Conservation (phyloP, 2,329 filamentous ascomycete species). For the Geosmithia flava region DNA sequence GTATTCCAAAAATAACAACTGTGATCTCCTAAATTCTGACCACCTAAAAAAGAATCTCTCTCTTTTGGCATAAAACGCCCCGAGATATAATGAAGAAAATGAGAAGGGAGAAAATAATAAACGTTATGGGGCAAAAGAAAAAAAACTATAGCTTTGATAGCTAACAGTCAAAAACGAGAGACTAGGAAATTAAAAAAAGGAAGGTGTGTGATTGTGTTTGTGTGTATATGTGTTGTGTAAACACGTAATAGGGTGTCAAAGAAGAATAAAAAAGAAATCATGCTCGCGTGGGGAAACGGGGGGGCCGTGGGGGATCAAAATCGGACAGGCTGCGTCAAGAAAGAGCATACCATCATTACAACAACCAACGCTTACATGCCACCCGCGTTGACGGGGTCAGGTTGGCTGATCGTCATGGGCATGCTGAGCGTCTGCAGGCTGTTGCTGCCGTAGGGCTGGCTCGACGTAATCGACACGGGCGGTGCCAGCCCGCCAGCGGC, state of each 20-base stretch:
- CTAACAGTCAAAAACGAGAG: too few relatives aligned
- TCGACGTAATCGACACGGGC: slow-evolving; percentile 7
- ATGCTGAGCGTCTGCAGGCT: slow-evolving; percentile 50
- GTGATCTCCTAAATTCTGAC: too few relatives aligned
- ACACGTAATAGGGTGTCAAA: not conserved
- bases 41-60: too few relatives aligned
- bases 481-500: slow-evolving; percentile 9
- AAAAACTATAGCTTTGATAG: too few relatives aligned
- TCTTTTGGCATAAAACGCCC: too few relatives aligned
- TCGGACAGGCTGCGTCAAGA: slow-evolving; percentile 1
- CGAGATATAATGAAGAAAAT: too few relatives aligned
- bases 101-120: too few relatives aligned
- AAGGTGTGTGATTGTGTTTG: too few relatives aligned
- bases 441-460: slow-evolving; percentile 30
- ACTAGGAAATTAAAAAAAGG: too few relatives aligned
- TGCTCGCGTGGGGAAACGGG: not conserved
- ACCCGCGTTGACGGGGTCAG: slow-evolving; percentile 30
- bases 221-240: too few relatives aligned
- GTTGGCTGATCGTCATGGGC: slow-evolving; percentile 51
- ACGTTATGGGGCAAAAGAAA: too few relatives aligned
- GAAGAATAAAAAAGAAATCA: not conserved
- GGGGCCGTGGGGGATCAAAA: slow-evolving; percentile 2
- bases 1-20: too few relatives aligned
- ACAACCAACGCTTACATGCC: slow-evolving; percentile 15
- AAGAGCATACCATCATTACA: not conserved